Percentiles rank a stretch among this genome's conserved stretches.
phyloP scores from a whole-genome alignment of 805 yeast species.

The Pichia nanzhaoensis region DNA sequence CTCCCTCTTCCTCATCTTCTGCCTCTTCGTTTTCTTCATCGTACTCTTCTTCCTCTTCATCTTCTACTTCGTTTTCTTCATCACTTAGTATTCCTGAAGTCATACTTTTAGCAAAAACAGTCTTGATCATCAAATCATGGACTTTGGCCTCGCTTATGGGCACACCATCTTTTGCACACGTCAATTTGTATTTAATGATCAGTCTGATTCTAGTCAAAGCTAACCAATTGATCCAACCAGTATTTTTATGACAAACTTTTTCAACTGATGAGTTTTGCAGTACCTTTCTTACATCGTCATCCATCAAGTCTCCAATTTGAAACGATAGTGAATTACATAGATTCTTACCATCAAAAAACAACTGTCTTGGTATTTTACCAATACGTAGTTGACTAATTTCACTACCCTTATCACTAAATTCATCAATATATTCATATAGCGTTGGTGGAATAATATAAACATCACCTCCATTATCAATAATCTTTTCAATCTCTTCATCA shows the following conservation, averaged over 20 bases:
- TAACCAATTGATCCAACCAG: constrained; percentile 74
- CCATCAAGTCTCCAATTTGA: constrained; percentile 74
- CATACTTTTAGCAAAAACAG: constrained; percentile 16
- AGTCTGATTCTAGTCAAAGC: constrained; percentile 60
- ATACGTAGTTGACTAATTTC: constrained; percentile 19
- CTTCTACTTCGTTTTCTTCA: constrained; percentile 28
- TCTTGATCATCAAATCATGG: constrained; percentile 37
- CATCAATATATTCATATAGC: constrained; percentile 15
- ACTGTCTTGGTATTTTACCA: constrained; percentile 35
- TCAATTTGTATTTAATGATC: constrained; percentile 66
- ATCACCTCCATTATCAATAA: constrained; percentile 20
- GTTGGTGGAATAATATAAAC: constrained; percentile 23
- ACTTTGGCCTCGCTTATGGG: constrained; percentile 37
- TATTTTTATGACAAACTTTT: constrained; percentile 45
- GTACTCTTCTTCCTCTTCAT: constrained; percentile 21
- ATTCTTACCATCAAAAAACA: constrained; percentile 65
- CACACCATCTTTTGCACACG: constrained; percentile 48
- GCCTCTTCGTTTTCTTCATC: constrained; percentile 19
- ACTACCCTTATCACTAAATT: constrained; percentile 20
- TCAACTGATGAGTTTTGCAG: constrained; percentile 35
- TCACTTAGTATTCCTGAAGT: constrained; percentile 14
- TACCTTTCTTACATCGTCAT: constrained; percentile 48
- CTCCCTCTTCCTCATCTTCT: constrained; percentile 10
- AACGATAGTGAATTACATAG: constrained; percentile 65
- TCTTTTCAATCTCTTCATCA: constrained; percentile 21